phyloP scores from a whole-genome alignment of 495 filamentous ascomycete genomes.

The Tuber umbilicatum region DNA sequence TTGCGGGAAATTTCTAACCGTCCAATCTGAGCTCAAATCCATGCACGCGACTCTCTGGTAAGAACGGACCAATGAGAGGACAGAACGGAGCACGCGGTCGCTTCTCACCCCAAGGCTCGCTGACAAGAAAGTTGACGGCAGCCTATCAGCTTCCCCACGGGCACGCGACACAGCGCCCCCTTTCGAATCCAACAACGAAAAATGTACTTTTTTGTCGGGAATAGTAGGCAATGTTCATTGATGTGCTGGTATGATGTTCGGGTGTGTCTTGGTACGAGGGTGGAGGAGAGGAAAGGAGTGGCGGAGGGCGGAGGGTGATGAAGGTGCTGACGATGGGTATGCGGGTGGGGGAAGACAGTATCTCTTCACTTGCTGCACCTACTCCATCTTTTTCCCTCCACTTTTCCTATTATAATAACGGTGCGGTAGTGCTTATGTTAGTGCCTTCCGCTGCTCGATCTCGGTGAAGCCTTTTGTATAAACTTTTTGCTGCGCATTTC shows the following conservation, averaged over 20 bases:
- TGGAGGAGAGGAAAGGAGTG: neutral
- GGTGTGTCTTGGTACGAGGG: neutral
- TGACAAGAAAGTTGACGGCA: slow-evolving; percentile 20
- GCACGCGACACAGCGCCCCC: slow-evolving; percentile 33
- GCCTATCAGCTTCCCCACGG: slow-evolving; percentile 40
- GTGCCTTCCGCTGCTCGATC: neutral
- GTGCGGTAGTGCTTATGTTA: neutral
- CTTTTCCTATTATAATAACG: neutral
- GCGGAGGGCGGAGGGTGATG: neutral
- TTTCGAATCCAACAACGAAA: slow-evolving; percentile 19
- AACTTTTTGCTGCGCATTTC: slow-evolving; percentile 2
- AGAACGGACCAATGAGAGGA: slow-evolving; percentile 28
- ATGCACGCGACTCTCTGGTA: slow-evolving; percentile 31
- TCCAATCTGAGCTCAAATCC: slow-evolving; percentile 22
- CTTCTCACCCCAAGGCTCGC: slow-evolving; percentile 14
- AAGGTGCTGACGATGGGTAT: neutral
- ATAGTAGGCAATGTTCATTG: slow-evolving; percentile 1
- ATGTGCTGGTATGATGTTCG: neutral
- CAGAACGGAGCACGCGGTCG: slow-evolving; percentile 34
- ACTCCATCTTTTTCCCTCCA: neutral
- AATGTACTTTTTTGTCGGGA: neutral
- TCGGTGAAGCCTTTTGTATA: neutral
- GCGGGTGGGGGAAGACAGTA: neutral
- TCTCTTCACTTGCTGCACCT: neutral
- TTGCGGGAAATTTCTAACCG: slow-evolving; percentile 22